These are phyloP conservation scores for Elsinoe ampelina DNA, from an alignment of 2,329 filamentous ascomycete species.

Conservation along the genomic window DNA sequence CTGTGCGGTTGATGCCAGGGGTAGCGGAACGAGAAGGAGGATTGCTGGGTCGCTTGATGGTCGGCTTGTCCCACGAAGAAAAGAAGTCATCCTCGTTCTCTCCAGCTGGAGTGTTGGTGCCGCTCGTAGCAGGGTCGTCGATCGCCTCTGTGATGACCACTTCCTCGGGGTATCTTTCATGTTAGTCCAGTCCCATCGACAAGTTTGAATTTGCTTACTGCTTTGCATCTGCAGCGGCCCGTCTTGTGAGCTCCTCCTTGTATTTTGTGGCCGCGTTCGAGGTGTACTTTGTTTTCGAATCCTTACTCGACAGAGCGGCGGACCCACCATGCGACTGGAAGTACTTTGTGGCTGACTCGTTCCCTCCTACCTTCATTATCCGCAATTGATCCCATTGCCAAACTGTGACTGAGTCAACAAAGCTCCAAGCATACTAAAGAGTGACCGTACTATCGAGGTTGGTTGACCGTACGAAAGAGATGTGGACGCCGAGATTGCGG, in stretches of 20 bases:
- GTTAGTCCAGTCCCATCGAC: constrained; percentile 20
- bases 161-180: constrained; percentile 65
- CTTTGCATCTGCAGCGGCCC: constrained; percentile 71
- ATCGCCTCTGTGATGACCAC: constrained; percentile 71
- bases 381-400: constrained; percentile 99
- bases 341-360: constrained; percentile 96
- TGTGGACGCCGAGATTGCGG: constrained; percentile 94
- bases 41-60: constrained; percentile 92
- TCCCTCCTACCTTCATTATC: constrained; percentile 95
- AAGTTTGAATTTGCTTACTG: constrained; percentile 50
- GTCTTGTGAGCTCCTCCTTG: constrained; percentile 88
- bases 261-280: constrained; percentile 92
- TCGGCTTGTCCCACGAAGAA: constrained; percentile 96
- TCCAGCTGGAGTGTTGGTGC: constrained; percentile 65
- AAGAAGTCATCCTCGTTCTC: constrained; percentile 92
- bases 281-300: constrained; percentile 93
- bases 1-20: constrained; percentile 69
- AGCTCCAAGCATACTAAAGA: not conserved
- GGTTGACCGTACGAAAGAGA: constrained; percentile 96
- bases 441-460: constrained; percentile 82
- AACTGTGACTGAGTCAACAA: constrained; percentile 29
- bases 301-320: constrained; percentile 89
- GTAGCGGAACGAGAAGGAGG: constrained; percentile 84
- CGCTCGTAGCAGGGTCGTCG: constrained; percentile 51
- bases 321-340: constrained; percentile 95